Conservation (phyloP, 495 filamentous ascomycete species). For the Daldinia vernicosa region DNA sequence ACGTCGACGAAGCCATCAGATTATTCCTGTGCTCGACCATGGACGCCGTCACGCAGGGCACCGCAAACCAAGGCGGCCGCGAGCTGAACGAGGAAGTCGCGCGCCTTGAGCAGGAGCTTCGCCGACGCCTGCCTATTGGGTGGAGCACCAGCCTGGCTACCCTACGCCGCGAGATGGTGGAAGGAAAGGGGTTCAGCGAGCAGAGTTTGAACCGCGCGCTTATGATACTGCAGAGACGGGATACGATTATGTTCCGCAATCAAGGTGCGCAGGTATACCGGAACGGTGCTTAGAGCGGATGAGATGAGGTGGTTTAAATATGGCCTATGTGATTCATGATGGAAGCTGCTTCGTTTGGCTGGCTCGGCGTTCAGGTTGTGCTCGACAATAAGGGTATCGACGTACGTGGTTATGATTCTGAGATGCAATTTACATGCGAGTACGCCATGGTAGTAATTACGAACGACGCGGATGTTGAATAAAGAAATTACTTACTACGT, state of each 20-base stretch:
- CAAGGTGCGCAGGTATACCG: slow-evolving; percentile 91
- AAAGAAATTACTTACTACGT: neutral
- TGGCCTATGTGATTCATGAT: slow-evolving; percentile 13
- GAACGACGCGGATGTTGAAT: slow-evolving; percentile 4
- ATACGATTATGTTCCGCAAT: slow-evolving; percentile 89
- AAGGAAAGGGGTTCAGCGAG: slow-evolving; percentile 86
- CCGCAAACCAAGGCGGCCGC: slow-evolving; percentile 77
- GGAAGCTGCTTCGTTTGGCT: slow-evolving; percentile 11
- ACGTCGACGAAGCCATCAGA: slow-evolving; percentile 98
- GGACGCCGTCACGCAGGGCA: slow-evolving; percentile 94
- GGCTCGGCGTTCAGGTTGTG: slow-evolving; percentile 35
- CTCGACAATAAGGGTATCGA: neutral
- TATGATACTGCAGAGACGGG: slow-evolving; percentile 83
- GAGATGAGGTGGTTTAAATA: neutral
- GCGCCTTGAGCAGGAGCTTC: slow-evolving; percentile 91
- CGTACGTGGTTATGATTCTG: slow-evolving; percentile 11
- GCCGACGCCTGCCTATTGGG: slow-evolving; percentile 87
- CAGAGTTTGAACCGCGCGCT: slow-evolving; percentile 84
- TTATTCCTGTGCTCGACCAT: slow-evolving; percentile 97
- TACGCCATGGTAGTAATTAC: slow-evolving; percentile 20
- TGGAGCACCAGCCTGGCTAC: slow-evolving; percentile 93
- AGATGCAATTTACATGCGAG: slow-evolving; percentile 14
- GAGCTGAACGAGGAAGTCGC: slow-evolving; percentile 89
- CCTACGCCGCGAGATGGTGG: slow-evolving; percentile 87
- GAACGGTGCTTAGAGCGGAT: slow-evolving; percentile 55